Evolutionary conservation across 768 basidiomycete species (phyloP).

Genomic region (Suillus plorans): DNA sequence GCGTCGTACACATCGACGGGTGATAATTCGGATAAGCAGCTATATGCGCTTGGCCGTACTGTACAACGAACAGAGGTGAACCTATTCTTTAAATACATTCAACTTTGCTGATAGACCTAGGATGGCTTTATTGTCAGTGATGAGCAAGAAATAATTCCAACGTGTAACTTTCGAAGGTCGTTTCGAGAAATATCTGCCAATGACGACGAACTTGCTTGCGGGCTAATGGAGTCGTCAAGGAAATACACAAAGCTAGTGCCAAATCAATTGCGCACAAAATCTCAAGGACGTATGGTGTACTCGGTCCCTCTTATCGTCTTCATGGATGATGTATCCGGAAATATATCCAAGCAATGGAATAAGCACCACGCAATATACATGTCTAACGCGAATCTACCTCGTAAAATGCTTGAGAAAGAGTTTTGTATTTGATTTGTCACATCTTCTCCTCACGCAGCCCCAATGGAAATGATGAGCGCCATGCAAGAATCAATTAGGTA

Average conservation of each 20-base stretch:
- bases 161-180: conserved; percentile 12
- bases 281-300: conserved; percentile 20
- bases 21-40: neutral
- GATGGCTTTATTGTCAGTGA: conserved; percentile 11
- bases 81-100: neutral
- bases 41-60: conserved; percentile 7
- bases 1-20: neutral
- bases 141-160: conserved; percentile 3
- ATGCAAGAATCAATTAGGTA: conserved; percentile 30
- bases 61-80: conserved; percentile 8
- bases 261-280: conserved; percentile 18
- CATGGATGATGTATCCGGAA: conserved; percentile 37
- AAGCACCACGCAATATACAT: conserved; percentile 35
- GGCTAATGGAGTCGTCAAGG: neutral
- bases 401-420: conserved; percentile 31
- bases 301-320: conserved; percentile 29
- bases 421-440: conserved; percentile 29
- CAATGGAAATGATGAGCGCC: conserved; percentile 33
- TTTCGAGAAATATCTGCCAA: conserved; percentile 13
- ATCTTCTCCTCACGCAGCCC: conserved; percentile 33
- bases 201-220: conserved; percentile 4
- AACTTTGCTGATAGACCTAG: conserved; percentile 6
- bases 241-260: conserved; percentile 8
- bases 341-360: conserved; percentile 39
- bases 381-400: conserved; percentile 31